Percentiles rank a stretch among this genome's conserved stretches.
These are phyloP conservation scores for Aspergillus texensis DNA, from an alignment of 2,329 filamentous ascomycete species.

Conservation along the genomic window DNA sequence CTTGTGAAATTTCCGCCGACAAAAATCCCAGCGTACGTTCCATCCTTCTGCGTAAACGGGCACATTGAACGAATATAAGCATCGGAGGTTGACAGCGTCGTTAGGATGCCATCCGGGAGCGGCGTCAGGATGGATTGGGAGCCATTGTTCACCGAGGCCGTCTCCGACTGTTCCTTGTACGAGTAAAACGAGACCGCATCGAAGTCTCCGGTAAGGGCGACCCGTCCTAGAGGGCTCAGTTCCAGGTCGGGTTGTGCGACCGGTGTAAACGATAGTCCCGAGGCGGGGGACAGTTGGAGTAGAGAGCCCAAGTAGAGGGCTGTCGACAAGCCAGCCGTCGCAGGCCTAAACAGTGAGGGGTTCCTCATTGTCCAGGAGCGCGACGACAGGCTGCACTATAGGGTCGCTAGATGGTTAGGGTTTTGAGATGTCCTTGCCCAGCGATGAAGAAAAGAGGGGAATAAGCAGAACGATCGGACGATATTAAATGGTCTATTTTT, in stretches of 20 bases:
- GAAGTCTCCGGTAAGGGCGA: constrained; percentile 87
- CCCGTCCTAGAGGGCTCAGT: constrained; percentile 74
- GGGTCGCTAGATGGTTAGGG: constrained; percentile 11
- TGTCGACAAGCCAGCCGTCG: constrained; percentile 43
- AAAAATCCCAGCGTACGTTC: constrained; percentile 71
- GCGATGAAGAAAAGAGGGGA: constrained; percentile 10
- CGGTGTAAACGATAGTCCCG: constrained; percentile 40
- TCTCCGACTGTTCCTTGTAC: constrained; percentile 76
- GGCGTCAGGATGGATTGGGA: constrained; percentile 78
- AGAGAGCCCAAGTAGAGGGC: constrained; percentile 31
- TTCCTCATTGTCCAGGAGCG: constrained; percentile 46
- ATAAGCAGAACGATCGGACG: not conserved
- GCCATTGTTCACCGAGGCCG: constrained; percentile 66
- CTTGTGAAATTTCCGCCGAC: constrained; percentile 96
- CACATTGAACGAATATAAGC: constrained; percentile 90
- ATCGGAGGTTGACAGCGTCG: constrained; percentile 74
- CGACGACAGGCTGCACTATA: constrained; percentile 38
- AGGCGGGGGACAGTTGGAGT: constrained; percentile 25
- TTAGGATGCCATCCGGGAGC: constrained; percentile 83
- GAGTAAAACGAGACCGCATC: constrained; percentile 88
- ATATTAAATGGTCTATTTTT: not conserved
- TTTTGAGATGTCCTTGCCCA: constrained; percentile 6
- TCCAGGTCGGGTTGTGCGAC: constrained; percentile 59
- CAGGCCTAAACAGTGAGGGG: constrained; percentile 49
- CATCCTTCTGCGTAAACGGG: constrained; percentile 68